phyloP scores from a whole-genome alignment of 1,284 basidiomycete species.

The Irpex rosettiformis region DNA sequence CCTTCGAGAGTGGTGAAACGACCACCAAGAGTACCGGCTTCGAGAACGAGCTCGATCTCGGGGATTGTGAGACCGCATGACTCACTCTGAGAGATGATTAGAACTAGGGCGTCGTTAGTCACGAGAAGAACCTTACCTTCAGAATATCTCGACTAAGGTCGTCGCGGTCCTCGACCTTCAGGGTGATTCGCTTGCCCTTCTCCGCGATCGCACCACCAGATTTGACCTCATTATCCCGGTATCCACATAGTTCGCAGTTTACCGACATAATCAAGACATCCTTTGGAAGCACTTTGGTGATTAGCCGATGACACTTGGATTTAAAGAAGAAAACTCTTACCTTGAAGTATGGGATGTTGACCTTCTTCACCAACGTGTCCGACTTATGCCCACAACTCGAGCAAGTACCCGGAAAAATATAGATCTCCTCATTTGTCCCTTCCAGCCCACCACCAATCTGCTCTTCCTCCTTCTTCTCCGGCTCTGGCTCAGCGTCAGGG shows the following conservation, averaged over 20 bases:
- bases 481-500: slow-evolving; percentile 24
- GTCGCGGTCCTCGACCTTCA: slow-evolving; percentile 91
- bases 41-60: slow-evolving; percentile 91
- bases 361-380: slow-evolving; percentile 94
- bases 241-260: slow-evolving; percentile 93
- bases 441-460: slow-evolving; percentile 26
- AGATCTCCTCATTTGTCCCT: slow-evolving; percentile 77
- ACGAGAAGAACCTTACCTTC: slow-evolving; percentile 53
- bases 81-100: slow-evolving; percentile 61
- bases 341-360: slow-evolving; percentile 98
- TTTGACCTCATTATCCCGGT: slow-evolving; percentile 98
- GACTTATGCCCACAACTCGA: slow-evolving; percentile 85
- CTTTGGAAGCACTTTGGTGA: slow-evolving; percentile 34
- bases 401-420: slow-evolving; percentile 86
- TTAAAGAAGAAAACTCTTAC: slow-evolving; percentile 34
- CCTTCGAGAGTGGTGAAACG: slow-evolving; percentile 98
- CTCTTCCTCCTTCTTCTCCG: slow-evolving; percentile 27
- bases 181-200: slow-evolving; percentile 82
- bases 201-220: slow-evolving; percentile 87
- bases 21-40: slow-evolving; percentile 95
- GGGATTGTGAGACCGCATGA: slow-evolving; percentile 90
- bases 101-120: not conserved
- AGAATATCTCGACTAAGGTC: slow-evolving; percentile 94
- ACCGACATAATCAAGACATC: slow-evolving; percentile 99
- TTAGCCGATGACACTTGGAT: not conserved